Evolutionary conservation across 352 stramenopile genomes (phyloP).

Genomic region (Globisporangium recalcitrans): DNA sequence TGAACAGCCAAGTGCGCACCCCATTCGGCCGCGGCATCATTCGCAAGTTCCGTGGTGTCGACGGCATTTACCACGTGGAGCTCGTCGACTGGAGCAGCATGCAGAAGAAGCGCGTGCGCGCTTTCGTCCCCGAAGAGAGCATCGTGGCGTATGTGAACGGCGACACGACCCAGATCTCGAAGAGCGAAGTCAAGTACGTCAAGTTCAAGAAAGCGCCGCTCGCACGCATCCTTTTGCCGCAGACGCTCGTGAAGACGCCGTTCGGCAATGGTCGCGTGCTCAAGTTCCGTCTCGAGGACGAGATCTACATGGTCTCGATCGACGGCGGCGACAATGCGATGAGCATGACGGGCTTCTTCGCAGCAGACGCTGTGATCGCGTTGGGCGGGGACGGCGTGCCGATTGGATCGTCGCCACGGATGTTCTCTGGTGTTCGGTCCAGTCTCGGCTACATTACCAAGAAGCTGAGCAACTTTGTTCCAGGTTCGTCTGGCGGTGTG

Average conservation of each 20-base stretch:
- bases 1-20: constrained; percentile 57
- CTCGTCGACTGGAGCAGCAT: constrained; percentile 51
- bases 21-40: constrained; percentile 64
- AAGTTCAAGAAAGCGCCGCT: constrained; percentile 43
- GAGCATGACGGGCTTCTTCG: constrained; percentile 45
- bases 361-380: constrained; percentile 39
- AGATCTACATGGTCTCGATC: constrained; percentile 65
- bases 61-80: constrained; percentile 83
- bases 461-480: constrained; percentile 70
- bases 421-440: constrained; percentile 69
- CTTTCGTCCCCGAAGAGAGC: constrained; percentile 56
- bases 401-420: constrained; percentile 47
- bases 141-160: constrained; percentile 34
- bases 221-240: constrained; percentile 34
- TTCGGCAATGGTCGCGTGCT: constrained; percentile 71
- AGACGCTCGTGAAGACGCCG: constrained; percentile 65
- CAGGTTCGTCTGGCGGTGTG: constrained; percentile 21
- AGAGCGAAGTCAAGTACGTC: constrained; percentile 52
- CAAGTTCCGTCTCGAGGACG: constrained; percentile 57
- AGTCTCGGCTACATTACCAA: constrained; percentile 78
- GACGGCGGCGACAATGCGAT: constrained; percentile 31
- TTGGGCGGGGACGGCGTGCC: constrained; percentile 30
- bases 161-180: constrained; percentile 31
- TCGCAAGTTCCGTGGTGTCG: constrained; percentile 56
- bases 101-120: constrained; percentile 40